Conservation (phyloP, 2,329 filamentous ascomycete genomes). For the Zasmidium citrigriseum region DNA sequence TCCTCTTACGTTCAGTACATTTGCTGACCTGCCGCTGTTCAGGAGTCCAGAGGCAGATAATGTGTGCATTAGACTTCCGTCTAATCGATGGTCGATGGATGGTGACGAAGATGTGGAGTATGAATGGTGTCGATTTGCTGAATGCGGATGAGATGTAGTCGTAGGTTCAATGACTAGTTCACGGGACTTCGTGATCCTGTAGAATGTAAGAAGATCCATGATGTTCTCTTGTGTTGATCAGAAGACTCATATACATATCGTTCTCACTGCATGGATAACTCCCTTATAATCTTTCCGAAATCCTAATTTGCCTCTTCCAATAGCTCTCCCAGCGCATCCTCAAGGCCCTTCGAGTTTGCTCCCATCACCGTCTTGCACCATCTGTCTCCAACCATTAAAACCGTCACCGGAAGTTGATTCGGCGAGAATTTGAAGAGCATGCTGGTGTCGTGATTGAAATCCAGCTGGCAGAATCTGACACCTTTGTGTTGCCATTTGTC, state of each 20-base stretch:
- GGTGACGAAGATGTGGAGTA: too few relatives aligned
- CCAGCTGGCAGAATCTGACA: constrained; percentile 20
- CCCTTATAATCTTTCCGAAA: not conserved
- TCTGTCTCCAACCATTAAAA: constrained; percentile 17
- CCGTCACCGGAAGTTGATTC: constrained; percentile 25
- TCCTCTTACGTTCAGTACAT: too few relatives aligned
- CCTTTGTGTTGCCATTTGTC: constrained; percentile 2
- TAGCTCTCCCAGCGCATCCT: constrained; percentile 13
- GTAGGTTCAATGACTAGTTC: too few relatives aligned
- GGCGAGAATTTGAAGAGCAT: constrained; percentile 26
- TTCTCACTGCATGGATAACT: not conserved
- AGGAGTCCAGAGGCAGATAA: too few relatives aligned
- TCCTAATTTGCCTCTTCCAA: constrained; percentile 3
- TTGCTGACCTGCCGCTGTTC: too few relatives aligned
- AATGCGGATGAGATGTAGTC: not conserved
- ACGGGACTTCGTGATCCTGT: too few relatives aligned
- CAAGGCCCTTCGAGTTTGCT: constrained; percentile 10
- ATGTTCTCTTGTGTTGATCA: not conserved
- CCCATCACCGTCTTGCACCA: constrained; percentile 26
- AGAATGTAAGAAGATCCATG: not conserved
- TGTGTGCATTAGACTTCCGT: too few relatives aligned
- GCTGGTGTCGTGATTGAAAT: constrained; percentile 14
- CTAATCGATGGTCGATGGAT: too few relatives aligned
- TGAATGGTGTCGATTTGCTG: not conserved
- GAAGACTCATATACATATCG: not conserved